Evolutionary conservation across 176 grass and related monocot genomes (phyloP), one percentile per base, ranked within the genome.

Genomic region (Paspalum notatum): DNA sequence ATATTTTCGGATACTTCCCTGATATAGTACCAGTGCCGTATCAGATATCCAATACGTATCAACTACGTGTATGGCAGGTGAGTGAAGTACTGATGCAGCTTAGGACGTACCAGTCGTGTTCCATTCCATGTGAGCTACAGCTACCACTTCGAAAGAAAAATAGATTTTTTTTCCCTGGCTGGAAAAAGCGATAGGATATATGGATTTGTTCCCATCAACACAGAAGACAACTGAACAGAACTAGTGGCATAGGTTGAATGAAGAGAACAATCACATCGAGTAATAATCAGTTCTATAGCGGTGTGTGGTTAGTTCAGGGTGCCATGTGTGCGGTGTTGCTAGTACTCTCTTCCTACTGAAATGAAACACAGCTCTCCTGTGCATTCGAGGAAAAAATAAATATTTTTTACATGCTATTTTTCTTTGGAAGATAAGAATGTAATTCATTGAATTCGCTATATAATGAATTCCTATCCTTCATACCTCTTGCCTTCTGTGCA

Each of bases 351-450:
- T 69, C 41, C 14, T 68, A 46, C 22, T 69, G 12, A 69, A 69
- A 68, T 47, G 21, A 47, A 3, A 70, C 44, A 13, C 18, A 27
- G 11, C 58, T 61, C 15, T 16, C 60, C 26, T 64, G 55, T 7
- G 15, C 3, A 2, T 38, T 38, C 0, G 1, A 20, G 62, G 37
- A 8, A 64, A 17, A 17, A 39, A 39, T 12, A 13, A 9, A 64
- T 39, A 18, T 66, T 76, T 76, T 46, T 57, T 56, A 8, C 27
- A 48, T 65, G 47, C 40, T 73, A 44, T 73, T 72, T 62, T 75
- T 65, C 53, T 17, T 42, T 74, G 71, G 54, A 64, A 65, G 79
- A 51, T 18, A 51, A 11, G 12, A 45, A 55, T 57, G 17, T 79
- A 59, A 7, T 68, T 50, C 43, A 69, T 22, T 62, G 53, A 40